Percentiles rank a stretch among this genome's conserved stretches.
These are phyloP conservation scores for Arctium minus DNA, from an alignment of 129 eudicot species.

Conservation along the genomic window DNA sequence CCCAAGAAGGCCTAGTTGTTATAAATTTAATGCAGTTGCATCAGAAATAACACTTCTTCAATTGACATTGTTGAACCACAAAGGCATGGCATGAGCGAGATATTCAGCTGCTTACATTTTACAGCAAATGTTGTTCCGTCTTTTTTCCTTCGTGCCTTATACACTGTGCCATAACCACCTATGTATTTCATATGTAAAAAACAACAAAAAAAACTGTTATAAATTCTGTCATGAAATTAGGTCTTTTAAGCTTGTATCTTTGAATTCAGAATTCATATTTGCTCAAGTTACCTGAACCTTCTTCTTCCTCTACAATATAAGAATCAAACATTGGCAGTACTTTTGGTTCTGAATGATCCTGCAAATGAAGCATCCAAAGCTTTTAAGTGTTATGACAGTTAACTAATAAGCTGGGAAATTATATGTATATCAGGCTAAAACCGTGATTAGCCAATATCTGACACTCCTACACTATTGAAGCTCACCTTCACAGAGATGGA, in stretches of 20 bases:
- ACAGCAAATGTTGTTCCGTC: constrained; percentile 91
- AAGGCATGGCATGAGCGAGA: not conserved
- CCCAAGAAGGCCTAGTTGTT: not conserved
- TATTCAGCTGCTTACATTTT: constrained; percentile 59
- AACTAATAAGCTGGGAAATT: constrained; percentile 3
- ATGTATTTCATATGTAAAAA: constrained; percentile 14
- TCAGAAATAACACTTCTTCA: not conserved
- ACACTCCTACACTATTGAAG: not conserved
- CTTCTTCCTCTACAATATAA: constrained; percentile 75
- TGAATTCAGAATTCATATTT: not conserved
- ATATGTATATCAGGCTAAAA: constrained; percentile 9
- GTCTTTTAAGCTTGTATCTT: not conserved
- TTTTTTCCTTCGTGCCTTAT: constrained; percentile 71
- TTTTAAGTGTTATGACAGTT: not conserved
- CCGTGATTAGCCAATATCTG: constrained; percentile 5
- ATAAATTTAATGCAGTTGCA: not conserved
- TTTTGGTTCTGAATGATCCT: constrained; percentile 54
- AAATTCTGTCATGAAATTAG: not conserved
- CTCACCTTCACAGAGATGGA: constrained; percentile 40
- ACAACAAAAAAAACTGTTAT: not conserved
- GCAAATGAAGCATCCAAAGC: constrained; percentile 25
- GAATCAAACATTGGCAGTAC: constrained; percentile 64
- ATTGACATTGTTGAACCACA: not conserved
- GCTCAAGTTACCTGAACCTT: constrained; percentile 82
- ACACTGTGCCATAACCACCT: constrained; percentile 99